A percentile compares a stretch with the other conserved stretches of the same genome.
Conservation (phyloP, 495 filamentous ascomycete genomes). For the Stereocaulon alpinum region DNA sequence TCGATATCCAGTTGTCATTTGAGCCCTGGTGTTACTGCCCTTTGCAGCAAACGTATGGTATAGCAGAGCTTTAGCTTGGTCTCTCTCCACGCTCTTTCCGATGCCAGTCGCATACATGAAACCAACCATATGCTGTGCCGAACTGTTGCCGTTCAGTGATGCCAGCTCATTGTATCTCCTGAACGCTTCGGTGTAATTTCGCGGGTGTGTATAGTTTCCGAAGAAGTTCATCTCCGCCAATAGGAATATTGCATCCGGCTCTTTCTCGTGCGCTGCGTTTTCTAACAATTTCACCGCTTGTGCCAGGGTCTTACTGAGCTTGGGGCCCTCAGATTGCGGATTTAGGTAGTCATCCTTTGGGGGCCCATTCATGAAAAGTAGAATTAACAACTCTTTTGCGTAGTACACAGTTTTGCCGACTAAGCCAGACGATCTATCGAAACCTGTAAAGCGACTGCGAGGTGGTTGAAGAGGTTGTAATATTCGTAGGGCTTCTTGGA, state of each 20-base stretch:
- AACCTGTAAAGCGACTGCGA: constrained; percentile 11
- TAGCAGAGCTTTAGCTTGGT: constrained; percentile 85
- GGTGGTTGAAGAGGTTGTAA: constrained; percentile 19
- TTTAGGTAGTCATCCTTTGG: constrained; percentile 19
- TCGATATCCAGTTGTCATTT: constrained; percentile 90
- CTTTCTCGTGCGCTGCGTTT: constrained; percentile 58
- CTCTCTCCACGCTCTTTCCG: constrained; percentile 67
- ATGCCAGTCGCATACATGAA: constrained; percentile 95
- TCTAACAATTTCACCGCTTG: constrained; percentile 64
- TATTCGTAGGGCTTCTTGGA: constrained; percentile 23
- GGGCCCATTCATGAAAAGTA: constrained; percentile 44
- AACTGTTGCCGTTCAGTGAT: constrained; percentile 67
- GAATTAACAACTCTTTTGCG: constrained; percentile 36
- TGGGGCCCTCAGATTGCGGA: constrained; percentile 17
- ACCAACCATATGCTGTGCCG: constrained; percentile 90
- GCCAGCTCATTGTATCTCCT: constrained; percentile 71
- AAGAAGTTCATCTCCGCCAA: constrained; percentile 95
- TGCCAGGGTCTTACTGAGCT: constrained; percentile 26
- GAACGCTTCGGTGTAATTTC: constrained; percentile 75
- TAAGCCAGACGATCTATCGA: constrained; percentile 36
- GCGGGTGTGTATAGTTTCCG: constrained; percentile 84
- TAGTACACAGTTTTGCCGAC: constrained; percentile 39
- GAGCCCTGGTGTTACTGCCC: constrained; percentile 67
- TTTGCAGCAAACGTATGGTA: constrained; percentile 94
- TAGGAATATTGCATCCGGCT: constrained; percentile 81